Base-by-base conservation (phyloP, 257 asterid species). In the Misopates orontium region DNA sequence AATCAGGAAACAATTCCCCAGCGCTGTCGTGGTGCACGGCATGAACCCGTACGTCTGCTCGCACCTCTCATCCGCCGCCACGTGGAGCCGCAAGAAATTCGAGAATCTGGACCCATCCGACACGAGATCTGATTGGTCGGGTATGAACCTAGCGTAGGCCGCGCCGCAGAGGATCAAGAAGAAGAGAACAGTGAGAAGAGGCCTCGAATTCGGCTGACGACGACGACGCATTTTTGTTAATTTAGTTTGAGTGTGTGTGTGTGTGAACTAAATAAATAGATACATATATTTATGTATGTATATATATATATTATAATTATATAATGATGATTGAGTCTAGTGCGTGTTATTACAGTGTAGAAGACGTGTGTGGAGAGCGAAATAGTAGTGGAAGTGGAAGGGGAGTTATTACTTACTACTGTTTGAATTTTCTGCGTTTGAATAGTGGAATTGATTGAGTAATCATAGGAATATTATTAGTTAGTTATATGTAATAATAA, bases 21-120 rank as follows among this genome's bases (percentile, higher is more conserved):
- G 48, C 5, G 78, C 79, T n/a, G 95, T 82, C 17, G 83, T 31
- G 16, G 97, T 87, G 72, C 98, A 92, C 1, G 98, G 98, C 79
- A 92, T 19, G 75, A 92, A 87, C 0, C 98, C 98, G 63, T 92
- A 92, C 8, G 88, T 82, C 87, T 92, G 89, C 78, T 89, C 97
- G 61, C 97, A 90, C 18, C 75, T 14, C 79, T 81, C 87, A 79
- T 70, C 92, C 70, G 67, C 73, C 47, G 57, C 77, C 69, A 75
- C 60, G 58, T 39, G 64, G 42, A 80, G 84, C 47, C 77, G 85
- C 66, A 85, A 66, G 60, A 83, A 66, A 15, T 61, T 70, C 14
- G 73, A 36, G 15, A 77, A 1, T 24, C 42, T 28, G 44, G 64
- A 1, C 4, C 87, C 88, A 42, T 83, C 95, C 41, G 89, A 81